phyloP scores from a whole-genome alignment of 2,329 filamentous ascomycete species.

The Lasiodiplodia sp. region DNA sequence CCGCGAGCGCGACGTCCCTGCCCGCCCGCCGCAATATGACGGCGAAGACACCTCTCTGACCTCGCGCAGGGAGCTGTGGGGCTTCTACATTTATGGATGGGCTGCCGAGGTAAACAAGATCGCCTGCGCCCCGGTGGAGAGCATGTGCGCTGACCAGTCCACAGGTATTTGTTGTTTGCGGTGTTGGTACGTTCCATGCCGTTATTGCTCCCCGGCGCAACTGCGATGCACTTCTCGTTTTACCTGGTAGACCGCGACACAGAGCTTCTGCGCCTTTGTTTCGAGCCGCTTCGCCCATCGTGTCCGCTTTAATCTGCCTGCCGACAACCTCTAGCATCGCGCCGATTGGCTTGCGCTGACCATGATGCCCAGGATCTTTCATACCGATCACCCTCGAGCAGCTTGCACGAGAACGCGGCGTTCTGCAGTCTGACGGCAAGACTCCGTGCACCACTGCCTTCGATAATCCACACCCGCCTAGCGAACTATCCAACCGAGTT shows the following conservation, averaged over 20 bases:
- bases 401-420: constrained; percentile 88
- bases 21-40: constrained; percentile 59
- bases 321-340: background rate
- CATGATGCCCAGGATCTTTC: constrained; percentile 69
- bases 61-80: constrained; percentile 83
- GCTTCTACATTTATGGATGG: constrained; percentile 97
- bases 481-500: constrained; percentile 33
- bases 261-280: background rate
- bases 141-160: constrained; percentile 16
- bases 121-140: background rate
- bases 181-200: constrained; percentile 63
- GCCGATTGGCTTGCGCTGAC: constrained; percentile 6
- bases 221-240: constrained; percentile 4
- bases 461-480: constrained; percentile 35
- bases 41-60: constrained; percentile 91
- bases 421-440: constrained; percentile 77
- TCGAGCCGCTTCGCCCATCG: background rate
- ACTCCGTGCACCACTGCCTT: constrained; percentile 71
- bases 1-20: constrained; percentile 40
- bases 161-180: constrained; percentile 88
- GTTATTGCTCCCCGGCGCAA: background rate
- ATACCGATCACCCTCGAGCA: constrained; percentile 96
- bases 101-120: constrained; percentile 71
- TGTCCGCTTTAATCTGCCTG: background rate
- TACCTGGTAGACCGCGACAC: constrained; percentile 2